Percentiles rank a stretch among this genome's conserved stretches.
These are phyloP conservation scores for Boletus bicolor DNA, from an alignment of 768 basidiomycete genomes.

Conservation along the genomic window DNA sequence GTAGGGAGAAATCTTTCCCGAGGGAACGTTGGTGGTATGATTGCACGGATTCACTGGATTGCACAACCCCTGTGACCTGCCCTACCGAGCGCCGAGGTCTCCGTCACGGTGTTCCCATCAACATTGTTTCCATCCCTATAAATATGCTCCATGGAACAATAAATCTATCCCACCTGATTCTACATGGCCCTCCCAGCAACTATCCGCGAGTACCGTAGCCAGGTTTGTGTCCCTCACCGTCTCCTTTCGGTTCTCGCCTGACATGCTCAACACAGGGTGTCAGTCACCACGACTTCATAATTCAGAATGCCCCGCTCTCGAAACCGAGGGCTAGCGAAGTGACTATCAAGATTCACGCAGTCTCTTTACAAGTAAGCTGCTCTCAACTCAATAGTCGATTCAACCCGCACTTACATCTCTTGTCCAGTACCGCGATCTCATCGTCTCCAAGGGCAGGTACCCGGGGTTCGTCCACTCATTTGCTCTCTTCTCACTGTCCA, in stretches of 20 bases:
- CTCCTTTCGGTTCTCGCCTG: background rate
- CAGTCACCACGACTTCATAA: constrained; percentile 27
- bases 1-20: too few relatives aligned
- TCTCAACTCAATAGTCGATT: background rate
- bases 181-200: constrained; percentile 13
- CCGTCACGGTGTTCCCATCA: too few relatives aligned
- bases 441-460: constrained; percentile 40
- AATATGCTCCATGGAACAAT: background rate
- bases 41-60: too few relatives aligned
- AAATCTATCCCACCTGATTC: background rate
- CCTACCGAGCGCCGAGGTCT: too few relatives aligned
- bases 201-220: constrained; percentile 17
- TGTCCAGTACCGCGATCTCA: constrained; percentile 49
- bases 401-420: background rate
- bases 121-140: background rate
- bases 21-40: too few relatives aligned
- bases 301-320: constrained; percentile 25
- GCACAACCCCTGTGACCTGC: too few relatives aligned
- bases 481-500: constrained; percentile 22
- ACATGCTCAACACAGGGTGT: constrained; percentile 17
- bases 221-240: background rate
- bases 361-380: constrained; percentile 46
- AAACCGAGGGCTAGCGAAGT: constrained; percentile 46
- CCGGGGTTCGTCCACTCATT: constrained; percentile 27
- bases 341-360: constrained; percentile 53